A percentile compares a stretch with the other conserved stretches of the same genome.
These are phyloP conservation scores for Lactarius tabidus DNA, from an alignment of 768 basidiomycete genomes.

Conservation along the genomic window DNA sequence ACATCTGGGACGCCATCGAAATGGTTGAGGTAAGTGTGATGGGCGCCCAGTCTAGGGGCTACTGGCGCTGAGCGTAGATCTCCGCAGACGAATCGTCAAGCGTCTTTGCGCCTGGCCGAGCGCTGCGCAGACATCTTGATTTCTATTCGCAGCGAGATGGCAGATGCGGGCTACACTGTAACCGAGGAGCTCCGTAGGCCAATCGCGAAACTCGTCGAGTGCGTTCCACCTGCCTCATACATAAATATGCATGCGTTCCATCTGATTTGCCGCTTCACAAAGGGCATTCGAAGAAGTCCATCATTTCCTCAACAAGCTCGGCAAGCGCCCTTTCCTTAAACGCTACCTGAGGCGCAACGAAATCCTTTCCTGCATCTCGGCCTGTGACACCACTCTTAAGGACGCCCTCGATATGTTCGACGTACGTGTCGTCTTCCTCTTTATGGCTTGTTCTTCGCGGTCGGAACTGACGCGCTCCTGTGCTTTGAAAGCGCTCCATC, in stretches of 20 bases:
- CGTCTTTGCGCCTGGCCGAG: slow-evolving; percentile 66
- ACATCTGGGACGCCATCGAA: slow-evolving; percentile 63
- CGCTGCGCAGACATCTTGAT: slow-evolving; percentile 68
- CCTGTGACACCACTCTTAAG: slow-evolving; percentile 49
- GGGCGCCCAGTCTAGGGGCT: background rate
- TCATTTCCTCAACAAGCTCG: slow-evolving; percentile 53
- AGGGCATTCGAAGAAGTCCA: slow-evolving; percentile 46
- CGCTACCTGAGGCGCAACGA: slow-evolving; percentile 75
- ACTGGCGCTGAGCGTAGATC: background rate
- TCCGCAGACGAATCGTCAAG: slow-evolving; percentile 58
- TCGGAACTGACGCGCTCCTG: background rate
- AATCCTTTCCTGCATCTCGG: slow-evolving; percentile 48
- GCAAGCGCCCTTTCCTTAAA: slow-evolving; percentile 68
- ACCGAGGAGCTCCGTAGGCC: slow-evolving; percentile 48
- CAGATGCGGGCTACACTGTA: slow-evolving; percentile 51
- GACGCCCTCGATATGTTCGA: slow-evolving; percentile 56
- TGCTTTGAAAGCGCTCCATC: slow-evolving; percentile 38
- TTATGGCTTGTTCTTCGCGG: background rate
- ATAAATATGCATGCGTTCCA: background rate
- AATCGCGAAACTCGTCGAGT: slow-evolving; percentile 49
- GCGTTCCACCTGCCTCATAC: slow-evolving; percentile 29
- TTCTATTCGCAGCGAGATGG: slow-evolving; percentile 58
- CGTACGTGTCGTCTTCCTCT: slow-evolving; percentile 30
- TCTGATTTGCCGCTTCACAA: background rate
- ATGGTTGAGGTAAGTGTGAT: slow-evolving; percentile 48